Evolutionary conservation across 2,329 filamentous ascomycete genomes (phyloP).

Genomic region (Cercospora sp.): DNA sequence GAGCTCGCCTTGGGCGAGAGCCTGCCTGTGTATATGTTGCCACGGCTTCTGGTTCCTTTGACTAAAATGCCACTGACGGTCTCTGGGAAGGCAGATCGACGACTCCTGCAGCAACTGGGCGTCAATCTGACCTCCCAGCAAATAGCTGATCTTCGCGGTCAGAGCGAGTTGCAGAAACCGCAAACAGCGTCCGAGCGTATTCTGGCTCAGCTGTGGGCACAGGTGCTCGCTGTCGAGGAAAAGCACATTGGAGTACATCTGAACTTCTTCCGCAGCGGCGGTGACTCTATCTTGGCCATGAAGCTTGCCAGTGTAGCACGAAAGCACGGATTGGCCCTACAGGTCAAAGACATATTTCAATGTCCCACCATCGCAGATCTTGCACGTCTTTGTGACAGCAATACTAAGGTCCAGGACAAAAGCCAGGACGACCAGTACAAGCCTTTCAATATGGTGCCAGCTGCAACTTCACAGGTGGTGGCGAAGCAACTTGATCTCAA

Average conservation of each 20-base stretch:
- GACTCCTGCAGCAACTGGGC: not conserved
- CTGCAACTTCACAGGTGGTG: not conserved
- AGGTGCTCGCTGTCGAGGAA: not conserved
- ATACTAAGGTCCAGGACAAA: not conserved
- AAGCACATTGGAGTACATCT: not conserved
- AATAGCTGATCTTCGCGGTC: not conserved
- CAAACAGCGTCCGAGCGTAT: not conserved
- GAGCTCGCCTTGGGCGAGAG: not conserved
- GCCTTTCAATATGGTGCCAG: not conserved
- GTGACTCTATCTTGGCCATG: not conserved
- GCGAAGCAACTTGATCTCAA: not conserved
- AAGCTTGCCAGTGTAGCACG: not conserved
- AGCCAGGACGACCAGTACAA: not conserved
- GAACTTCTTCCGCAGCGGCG: not conserved
- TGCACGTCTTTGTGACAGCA: not conserved
- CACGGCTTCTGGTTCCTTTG: not conserved
- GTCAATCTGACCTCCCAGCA: not conserved
- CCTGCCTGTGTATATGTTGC: not conserved
- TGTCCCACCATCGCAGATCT: not conserved
- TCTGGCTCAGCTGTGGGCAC: not conserved
- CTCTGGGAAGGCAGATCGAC: not conserved
- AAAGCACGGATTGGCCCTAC: not conserved
- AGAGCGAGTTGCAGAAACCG: not conserved
- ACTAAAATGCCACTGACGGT: not conserved
- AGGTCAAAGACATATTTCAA: not conserved